Conservation (phyloP, 495 filamentous ascomycete species). For the Cercophora samala region DNA sequence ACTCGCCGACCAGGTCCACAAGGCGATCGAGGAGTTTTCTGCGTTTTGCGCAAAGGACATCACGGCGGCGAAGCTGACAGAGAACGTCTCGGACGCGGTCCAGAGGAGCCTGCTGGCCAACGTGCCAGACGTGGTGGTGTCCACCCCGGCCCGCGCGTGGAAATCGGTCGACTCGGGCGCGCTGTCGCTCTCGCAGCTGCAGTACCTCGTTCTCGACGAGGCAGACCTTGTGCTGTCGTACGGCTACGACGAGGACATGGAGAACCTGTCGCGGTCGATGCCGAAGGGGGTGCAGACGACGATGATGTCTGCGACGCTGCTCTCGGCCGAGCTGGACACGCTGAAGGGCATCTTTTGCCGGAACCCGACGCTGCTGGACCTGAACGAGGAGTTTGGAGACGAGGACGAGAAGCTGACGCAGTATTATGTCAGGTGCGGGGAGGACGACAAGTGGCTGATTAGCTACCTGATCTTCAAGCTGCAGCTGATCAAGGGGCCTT, state of each 20-base stretch:
- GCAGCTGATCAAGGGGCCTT: constrained; percentile 90
- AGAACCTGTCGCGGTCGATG: constrained; percentile 67
- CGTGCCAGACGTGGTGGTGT: constrained; percentile 80
- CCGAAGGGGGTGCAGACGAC: constrained; percentile 85
- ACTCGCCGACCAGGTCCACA: constrained; percentile 84
- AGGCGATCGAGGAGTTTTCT: constrained; percentile 66
- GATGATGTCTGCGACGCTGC: constrained; percentile 88
- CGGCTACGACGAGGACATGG: constrained; percentile 87
- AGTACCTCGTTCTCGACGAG: constrained; percentile 88
- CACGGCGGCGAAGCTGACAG: constrained; percentile 76
- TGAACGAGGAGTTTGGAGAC: constrained; percentile 66
- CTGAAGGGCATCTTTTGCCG: constrained; percentile 84
- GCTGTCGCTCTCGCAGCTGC: constrained; percentile 65
- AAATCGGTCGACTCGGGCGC: constrained; percentile 65
- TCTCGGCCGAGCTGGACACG: constrained; percentile 79
- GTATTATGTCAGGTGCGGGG: constrained; percentile 75
- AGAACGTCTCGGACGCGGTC: constrained; percentile 82
- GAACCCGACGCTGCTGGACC: constrained; percentile 68
- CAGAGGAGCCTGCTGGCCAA: constrained; percentile 83
- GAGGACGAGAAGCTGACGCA: constrained; percentile 74
- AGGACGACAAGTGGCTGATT: constrained; percentile 96
- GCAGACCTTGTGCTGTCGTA: constrained; percentile 93
- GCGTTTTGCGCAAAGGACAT: constrained; percentile 82
- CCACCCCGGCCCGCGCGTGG: constrained; percentile 77
- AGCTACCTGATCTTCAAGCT: constrained; percentile 93